Conservation (phyloP, 2,329 filamentous ascomycete genomes). For the Aspergillus terreus region DNA sequence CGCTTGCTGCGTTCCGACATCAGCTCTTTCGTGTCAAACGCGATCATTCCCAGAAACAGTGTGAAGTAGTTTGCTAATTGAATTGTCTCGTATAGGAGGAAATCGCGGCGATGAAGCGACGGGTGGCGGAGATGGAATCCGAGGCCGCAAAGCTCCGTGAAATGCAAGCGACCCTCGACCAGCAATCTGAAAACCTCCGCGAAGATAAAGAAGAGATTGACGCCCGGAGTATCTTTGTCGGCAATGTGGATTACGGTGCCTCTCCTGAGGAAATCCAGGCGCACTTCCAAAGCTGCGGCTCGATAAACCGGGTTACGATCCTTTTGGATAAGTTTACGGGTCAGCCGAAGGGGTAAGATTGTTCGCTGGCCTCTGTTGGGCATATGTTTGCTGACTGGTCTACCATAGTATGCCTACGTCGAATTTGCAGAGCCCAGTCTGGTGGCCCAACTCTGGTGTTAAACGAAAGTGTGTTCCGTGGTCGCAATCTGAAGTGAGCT, state of each 20-base stretch:
- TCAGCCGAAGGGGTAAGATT: slow-evolving; percentile 92
- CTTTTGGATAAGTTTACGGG: slow-evolving; percentile 97
- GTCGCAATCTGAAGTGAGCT: slow-evolving; percentile 83
- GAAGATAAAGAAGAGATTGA: slow-evolving; percentile 97
- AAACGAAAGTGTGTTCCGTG: slow-evolving; percentile 94
- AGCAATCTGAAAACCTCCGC: slow-evolving; percentile 74
- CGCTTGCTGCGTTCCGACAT: background rate
- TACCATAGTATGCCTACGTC: slow-evolving; percentile 82
- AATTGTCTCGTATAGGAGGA: slow-evolving; percentile 56
- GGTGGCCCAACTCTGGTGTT: slow-evolving; percentile 90
- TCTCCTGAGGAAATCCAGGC: slow-evolving; percentile 97
- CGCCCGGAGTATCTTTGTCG: slow-evolving; percentile 92
- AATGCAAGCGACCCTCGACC: slow-evolving; percentile 82
- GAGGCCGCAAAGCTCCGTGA: slow-evolving; percentile 81
- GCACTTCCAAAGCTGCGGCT: slow-evolving; percentile 94
- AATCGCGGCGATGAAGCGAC: slow-evolving; percentile 80
- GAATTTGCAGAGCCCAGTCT: slow-evolving; percentile 94
- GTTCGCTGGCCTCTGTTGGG: background rate
- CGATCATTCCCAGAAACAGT: background rate
- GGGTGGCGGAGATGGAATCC: slow-evolving; percentile 86
- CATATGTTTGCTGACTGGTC: slow-evolving; percentile 10
- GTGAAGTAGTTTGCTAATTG: slow-evolving; percentile 1
- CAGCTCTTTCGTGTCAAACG: no score
- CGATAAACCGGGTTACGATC: slow-evolving; percentile 97
- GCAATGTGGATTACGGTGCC: slow-evolving; percentile 96